phyloP scores from a whole-genome alignment of 306 rosid species.

The Quercus robur region DNA sequence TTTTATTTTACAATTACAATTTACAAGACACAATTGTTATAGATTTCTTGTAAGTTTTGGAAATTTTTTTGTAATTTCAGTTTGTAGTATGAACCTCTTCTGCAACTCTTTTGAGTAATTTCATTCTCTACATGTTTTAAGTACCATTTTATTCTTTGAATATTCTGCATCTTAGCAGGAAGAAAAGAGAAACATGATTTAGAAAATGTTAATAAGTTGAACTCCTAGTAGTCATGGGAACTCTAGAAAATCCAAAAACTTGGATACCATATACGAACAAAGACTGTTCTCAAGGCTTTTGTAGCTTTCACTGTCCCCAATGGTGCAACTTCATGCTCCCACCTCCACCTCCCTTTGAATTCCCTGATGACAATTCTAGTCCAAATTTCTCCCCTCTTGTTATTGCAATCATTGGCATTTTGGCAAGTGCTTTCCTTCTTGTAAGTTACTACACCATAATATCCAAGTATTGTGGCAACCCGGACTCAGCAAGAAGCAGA shows the following conservation, averaged over 20 bases:
- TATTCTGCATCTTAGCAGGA: slow-evolving; percentile 16
- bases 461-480: slow-evolving; percentile 71
- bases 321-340: slow-evolving; percentile 75
- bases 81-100: neutral
- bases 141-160: neutral
- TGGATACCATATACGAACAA: slow-evolving; percentile 75
- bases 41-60: neutral
- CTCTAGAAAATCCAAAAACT: slow-evolving; percentile 61
- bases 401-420: slow-evolving; percentile 74
- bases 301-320: slow-evolving; percentile 78
- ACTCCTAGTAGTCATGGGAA: slow-evolving; percentile 43
- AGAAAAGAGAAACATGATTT: slow-evolving; percentile 15
- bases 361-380: slow-evolving; percentile 51
- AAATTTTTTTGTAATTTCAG: neutral
- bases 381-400: slow-evolving; percentile 81
- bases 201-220: neutral
- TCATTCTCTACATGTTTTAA: neutral
- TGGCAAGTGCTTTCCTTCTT: slow-evolving; percentile 87
- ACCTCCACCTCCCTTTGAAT: slow-evolving; percentile 77
- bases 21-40: neutral
- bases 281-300: slow-evolving; percentile 88
- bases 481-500: slow-evolving; percentile 19
- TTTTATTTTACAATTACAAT: neutral
- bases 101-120: neutral
- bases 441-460: slow-evolving; percentile 72